Conservation (phyloP, 495 filamentous ascomycete species). For the Podospora sp. region DNA sequence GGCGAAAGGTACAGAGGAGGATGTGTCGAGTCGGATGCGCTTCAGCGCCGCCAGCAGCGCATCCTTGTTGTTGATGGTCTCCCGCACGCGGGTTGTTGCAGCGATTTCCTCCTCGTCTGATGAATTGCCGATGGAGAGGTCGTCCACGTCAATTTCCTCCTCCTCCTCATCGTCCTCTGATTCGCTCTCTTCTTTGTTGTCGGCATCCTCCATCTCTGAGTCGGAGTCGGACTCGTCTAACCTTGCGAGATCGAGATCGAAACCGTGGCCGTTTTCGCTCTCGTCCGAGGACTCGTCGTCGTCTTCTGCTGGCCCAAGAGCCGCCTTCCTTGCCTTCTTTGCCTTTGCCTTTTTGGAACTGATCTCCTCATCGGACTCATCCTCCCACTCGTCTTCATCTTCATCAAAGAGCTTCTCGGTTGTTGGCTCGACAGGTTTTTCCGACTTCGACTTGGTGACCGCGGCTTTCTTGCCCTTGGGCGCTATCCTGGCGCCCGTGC, state of each 20-base stretch:
- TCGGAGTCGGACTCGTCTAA: constrained; percentile 44
- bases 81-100: constrained; percentile 77
- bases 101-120: constrained; percentile 79
- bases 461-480: constrained; percentile 20
- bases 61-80: constrained; percentile 95
- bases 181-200: constrained; percentile 73
- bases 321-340: constrained; percentile 37
- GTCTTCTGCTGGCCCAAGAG: constrained; percentile 48
- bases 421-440: constrained; percentile 45
- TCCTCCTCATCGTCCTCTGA: constrained; percentile 58
- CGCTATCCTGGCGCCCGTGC: constrained; percentile 24
- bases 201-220: constrained; percentile 61
- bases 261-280: constrained; percentile 39
- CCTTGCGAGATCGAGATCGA: constrained; percentile 33
- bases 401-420: constrained; percentile 26
- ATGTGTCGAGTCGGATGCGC: constrained; percentile 69
- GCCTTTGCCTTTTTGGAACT: not conserved
- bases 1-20: constrained; percentile 53
- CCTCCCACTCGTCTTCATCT: constrained; percentile 33
- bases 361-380: constrained; percentile 26
- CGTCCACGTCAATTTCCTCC: constrained; percentile 80
- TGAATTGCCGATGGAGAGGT: constrained; percentile 64
- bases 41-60: constrained; percentile 76
- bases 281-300: constrained; percentile 25
- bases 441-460: constrained; percentile 47